Evolutionary conservation across 2,329 filamentous ascomycete species (phyloP), one percentile per base, ranked within the genome.

Genomic region (Xylariaceae sp.): DNA sequence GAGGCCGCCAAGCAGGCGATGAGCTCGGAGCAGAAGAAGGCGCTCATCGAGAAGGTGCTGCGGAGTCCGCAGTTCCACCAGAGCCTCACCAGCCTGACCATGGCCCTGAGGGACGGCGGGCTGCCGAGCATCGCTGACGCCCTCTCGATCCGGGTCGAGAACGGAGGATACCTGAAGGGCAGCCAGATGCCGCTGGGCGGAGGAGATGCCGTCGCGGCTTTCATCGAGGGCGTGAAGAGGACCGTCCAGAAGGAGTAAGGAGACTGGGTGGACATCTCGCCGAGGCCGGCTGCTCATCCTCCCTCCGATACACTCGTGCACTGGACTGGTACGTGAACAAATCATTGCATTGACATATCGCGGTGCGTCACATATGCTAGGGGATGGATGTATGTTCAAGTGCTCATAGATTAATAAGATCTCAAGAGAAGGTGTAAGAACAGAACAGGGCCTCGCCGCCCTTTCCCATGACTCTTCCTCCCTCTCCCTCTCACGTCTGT

Each of bases 21-120:
- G 50, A 81, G 75, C 34, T 57, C 80, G 6, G 70, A 71, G 3
- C 80, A 92, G 55, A 96, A 96, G 68, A 86, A 83, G 52, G 68
- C 72, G 15, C 73, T 96, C 10, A 61, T 98, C 27, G 80, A 79
- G 56, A 82, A 80, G 53, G 88, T 96, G 6, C 64, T 96, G 11
- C 77, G 85, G 43, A 93, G 85, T 45, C 90, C 92, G 13, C 92
- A 98, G 54, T 88, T 98, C 52, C 76, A 78, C 40, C 92, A 96
- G 58, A 90, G 86, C 46, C 63, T 95, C 24, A 76, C 78, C 1
- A 92, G 83, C 54, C 64, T 98, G 47, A 94, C 88, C 0, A 78
- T 88, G 59, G 92, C 92, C 10, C 67, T 98, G 35, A 72, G 88
- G 37, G 90, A 96, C 49, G 92, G 92, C 10, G 92, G 90, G 0